Percentiles rank a stretch among this genome's conserved stretches.
Conservation (phyloP, 1,139 yeast genomes). For the Candida tunisiensis region DNA sequence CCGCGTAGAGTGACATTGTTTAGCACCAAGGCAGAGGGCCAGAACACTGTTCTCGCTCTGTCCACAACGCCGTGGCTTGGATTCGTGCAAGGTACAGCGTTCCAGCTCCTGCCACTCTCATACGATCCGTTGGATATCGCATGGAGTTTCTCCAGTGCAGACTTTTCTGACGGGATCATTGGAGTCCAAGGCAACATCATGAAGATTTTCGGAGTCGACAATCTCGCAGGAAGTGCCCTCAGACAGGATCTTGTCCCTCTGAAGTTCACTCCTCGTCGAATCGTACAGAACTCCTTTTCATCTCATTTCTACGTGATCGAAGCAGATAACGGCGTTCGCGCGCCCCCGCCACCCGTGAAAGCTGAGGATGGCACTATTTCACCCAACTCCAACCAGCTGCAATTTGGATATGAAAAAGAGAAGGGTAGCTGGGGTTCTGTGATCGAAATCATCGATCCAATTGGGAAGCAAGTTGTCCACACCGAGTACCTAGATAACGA, state of each 20-base stretch:
- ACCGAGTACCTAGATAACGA: constrained; percentile 25
- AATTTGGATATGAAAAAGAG: constrained; percentile 23
- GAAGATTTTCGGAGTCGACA: constrained; percentile 45
- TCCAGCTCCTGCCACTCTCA: constrained; percentile 17
- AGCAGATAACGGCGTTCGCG: constrained; percentile 22
- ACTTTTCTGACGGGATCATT: constrained; percentile 42
- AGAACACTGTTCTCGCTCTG: constrained; percentile 17
- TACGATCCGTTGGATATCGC: constrained; percentile 22
- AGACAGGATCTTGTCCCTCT: constrained; percentile 27
- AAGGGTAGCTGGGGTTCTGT: constrained; percentile 31
- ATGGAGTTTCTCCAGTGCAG: constrained; percentile 45
- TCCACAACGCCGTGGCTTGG: constrained; percentile 26
- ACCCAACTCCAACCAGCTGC: constrained; percentile 22
- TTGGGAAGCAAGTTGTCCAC: constrained; percentile 22
- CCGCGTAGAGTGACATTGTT: constrained; percentile 40
- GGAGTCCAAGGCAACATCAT: constrained; percentile 39
- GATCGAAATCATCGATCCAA: constrained; percentile 32
- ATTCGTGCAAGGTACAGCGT: constrained; percentile 3
- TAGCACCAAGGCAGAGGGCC: constrained; percentile 11
- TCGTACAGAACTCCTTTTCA: constrained; percentile 18
- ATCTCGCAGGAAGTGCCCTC: constrained; percentile 30
- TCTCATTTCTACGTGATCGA: constrained; percentile 25
- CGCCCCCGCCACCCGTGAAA: not conserved
- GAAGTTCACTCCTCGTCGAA: constrained; percentile 35
- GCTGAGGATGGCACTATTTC: constrained; percentile 6